Base-by-base conservation (phyloP, 2,329 filamentous ascomycete species). In the Exophiala lecanii-corni region DNA sequence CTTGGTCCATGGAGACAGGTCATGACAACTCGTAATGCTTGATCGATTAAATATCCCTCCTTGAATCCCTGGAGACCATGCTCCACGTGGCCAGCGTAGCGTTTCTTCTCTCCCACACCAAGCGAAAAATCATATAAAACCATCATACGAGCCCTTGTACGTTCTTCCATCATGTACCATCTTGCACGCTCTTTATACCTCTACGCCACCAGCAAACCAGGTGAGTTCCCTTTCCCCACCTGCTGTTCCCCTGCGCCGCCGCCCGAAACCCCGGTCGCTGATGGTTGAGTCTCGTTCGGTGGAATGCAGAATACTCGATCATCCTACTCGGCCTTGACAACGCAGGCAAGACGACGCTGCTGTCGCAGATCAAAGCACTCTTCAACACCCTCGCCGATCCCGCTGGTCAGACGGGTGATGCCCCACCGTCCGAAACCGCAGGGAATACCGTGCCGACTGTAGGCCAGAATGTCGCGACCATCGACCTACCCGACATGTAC, bases 281-380 rank as follows among this genome's bases (percentile, higher is more conserved):
- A n/a, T n/a, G n/a, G n/a, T n/a, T n/a, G n/a, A n/a, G n/a, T n/a
- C n/a, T n/a, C n/a, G n/a, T n/a, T n/a, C n/a, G n/a, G n/a, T n/a
- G n/a, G n/a, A n/a, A n/a, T n/a, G 9, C 60, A 92, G 91, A 97
- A 72, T 97, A 96, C 74, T 96, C 91, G 16, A 87, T 96, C 60
- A 87, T 97, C 61, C 84, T 97, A 55, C 86, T 97, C 58, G 92
- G 92, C 51, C 86, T 97, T 61, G 92, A 97, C 74, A 97, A 97
- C 64, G 92, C 92, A 49, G 92, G 92, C 66, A 97, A 97, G 74
- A 97, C 92, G 30, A 97, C 92, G 18, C 89, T 97, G 62, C 89
- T 96, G 68, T 88, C 94, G 63, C 89, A 96, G 66, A 88, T 97
- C 66, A 96, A 95, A 70, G 79, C 88, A 41, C 76, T 94, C 61